Conservation (phyloP, 2,329 filamentous ascomycete genomes). For the Lachnellula cervina region DNA sequence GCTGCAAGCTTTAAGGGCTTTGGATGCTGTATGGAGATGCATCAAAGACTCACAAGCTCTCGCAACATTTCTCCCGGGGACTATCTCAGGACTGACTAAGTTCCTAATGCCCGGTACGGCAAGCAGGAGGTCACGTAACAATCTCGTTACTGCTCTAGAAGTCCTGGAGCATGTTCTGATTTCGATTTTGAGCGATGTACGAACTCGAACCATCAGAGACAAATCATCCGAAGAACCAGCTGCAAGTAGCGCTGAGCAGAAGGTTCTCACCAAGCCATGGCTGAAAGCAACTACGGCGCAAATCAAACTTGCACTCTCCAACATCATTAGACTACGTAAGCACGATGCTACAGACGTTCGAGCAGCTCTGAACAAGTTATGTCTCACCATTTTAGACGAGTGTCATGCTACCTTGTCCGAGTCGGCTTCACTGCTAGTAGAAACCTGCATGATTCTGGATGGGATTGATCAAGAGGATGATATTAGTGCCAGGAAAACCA, state of each 20-base stretch:
- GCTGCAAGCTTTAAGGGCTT: slow-evolving; percentile 59
- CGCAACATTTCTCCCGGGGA: slow-evolving; percentile 82
- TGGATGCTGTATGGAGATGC: slow-evolving; percentile 57
- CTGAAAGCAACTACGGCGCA: slow-evolving; percentile 74
- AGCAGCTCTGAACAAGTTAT: slow-evolving; percentile 63
- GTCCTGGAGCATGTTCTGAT: slow-evolving; percentile 52
- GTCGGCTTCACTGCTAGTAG: slow-evolving; percentile 67
- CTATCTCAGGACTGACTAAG: slow-evolving; percentile 75
- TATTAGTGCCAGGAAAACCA: slow-evolving; percentile 37
- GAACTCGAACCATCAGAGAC: slow-evolving; percentile 38
- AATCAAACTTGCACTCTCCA: slow-evolving; percentile 75
- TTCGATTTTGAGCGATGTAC: slow-evolving; percentile 54
- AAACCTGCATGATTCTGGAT: slow-evolving; percentile 71
- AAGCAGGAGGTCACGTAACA: slow-evolving; percentile 53
- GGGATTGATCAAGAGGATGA: slow-evolving; percentile 42
- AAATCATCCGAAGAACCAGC: slow-evolving; percentile 23
- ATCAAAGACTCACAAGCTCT: slow-evolving; percentile 70
- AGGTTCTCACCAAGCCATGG: slow-evolving; percentile 53
- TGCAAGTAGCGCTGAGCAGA: slow-evolving; percentile 32
- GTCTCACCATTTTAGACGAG: slow-evolving; percentile 69
- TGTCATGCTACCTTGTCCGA: slow-evolving; percentile 69
- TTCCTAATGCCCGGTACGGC: slow-evolving; percentile 62
- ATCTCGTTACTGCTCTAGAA: slow-evolving; percentile 59
- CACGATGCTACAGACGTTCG: slow-evolving; percentile 68
- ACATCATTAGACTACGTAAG: slow-evolving; percentile 68